Evolutionary conservation across 371 early-diverging fungal genomes (phyloP).

Genomic region (Mortierella sp.): DNA sequence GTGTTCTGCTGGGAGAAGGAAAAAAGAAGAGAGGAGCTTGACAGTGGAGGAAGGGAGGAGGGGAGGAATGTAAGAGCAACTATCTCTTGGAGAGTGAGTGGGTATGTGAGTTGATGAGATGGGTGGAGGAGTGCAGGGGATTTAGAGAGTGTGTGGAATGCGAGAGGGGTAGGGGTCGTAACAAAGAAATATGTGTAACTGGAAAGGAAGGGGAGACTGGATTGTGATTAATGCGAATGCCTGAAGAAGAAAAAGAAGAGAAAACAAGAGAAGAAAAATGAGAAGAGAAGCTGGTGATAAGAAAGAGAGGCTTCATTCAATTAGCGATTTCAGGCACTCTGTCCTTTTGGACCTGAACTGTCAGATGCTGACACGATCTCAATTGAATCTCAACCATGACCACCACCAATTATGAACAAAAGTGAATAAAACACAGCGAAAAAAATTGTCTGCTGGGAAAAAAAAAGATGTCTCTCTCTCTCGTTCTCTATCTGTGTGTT

Average conservation of each 20-base stretch:
- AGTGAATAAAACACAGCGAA: background rate
- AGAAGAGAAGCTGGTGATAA: background rate
- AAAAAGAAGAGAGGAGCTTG: background rate
- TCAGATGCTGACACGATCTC: constrained; percentile 1
- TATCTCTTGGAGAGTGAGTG: too few relatives aligned
- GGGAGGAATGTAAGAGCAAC: too few relatives aligned
- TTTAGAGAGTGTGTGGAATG: background rate
- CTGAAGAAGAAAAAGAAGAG: background rate
- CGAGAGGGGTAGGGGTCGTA: too few relatives aligned
- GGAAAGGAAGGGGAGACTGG: constrained; percentile 1
- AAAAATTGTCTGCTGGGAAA: too few relatives aligned
- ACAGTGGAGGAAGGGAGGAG: background rate
- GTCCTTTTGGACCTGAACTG: background rate
- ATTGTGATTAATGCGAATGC: background rate
- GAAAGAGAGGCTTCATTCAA: background rate
- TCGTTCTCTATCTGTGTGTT: background rate
- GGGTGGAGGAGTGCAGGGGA: background rate
- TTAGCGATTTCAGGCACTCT: background rate
- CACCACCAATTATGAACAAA: background rate
- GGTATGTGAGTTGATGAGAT: background rate
- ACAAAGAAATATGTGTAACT: too few relatives aligned
- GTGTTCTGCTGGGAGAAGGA: too few relatives aligned
- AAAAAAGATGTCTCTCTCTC: background rate
- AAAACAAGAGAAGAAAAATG: too few relatives aligned
- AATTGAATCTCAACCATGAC: background rate